Base-by-base conservation (phyloP, 2,329 filamentous ascomycete species). In the Myriosclerotinia scirpicola region DNA sequence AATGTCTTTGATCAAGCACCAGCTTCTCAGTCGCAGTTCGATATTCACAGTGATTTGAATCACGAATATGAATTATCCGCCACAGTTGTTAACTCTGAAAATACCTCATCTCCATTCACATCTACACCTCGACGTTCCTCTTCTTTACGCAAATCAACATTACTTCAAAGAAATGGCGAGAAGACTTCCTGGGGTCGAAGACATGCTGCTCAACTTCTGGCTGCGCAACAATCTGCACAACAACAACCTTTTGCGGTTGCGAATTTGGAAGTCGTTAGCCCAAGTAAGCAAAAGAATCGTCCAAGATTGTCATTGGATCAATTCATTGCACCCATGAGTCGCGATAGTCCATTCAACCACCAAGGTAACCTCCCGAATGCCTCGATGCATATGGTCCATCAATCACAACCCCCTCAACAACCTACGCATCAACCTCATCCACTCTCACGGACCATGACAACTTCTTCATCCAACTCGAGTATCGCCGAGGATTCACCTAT, bases 391-490 rank as follows among this genome's bases (percentile, higher is more conserved):
- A 76, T 78, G 56, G 71, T 82, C 58, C 83, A 82, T 60, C 73
- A 73, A 30, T 68, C 73, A 62, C 53, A 56, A 54, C 20, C 63
- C 22, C 69, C 73, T 59, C 46, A 50, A 36, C 50, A n/a, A 14
- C 40, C 34, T 7, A 69, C 76, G 2, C 82, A 84, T 69, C 85
- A 87, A 71, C 85, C 90, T 22, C 94, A 97, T 76, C 94, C 94
- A 26, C 82, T 97, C 30, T 97, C 94, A 8, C 87, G 92, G 69
- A 91, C 92, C 0, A 82, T 97, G 72, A 96, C 91, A 0, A 92
- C 93, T 4, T 96, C 93, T 0, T 94, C 92, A 0, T 96, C 93
- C 2, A 87, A 84, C 64, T 94, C 92, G 7, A 95, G 89, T 74
- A 77, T 94, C 54, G 82, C 83, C 0, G 91, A 93, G 69, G 92